Conservation (phyloP, 352 stramenopile species). For the Globisporangium irregulare region DNA sequence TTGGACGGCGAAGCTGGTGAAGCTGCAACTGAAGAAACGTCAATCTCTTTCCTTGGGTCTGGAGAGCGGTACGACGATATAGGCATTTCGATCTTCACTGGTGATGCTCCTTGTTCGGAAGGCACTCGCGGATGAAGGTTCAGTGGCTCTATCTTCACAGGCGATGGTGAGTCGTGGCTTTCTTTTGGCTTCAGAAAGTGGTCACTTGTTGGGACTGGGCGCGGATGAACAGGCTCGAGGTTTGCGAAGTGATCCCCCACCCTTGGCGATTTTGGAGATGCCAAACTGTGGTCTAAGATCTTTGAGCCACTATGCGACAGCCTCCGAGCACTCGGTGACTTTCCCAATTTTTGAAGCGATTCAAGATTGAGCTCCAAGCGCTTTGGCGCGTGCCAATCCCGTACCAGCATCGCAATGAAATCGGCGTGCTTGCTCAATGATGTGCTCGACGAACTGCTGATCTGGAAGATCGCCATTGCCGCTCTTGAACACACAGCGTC, state of each 20-base stretch:
- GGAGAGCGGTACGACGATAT: neutral
- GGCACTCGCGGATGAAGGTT: constrained; percentile 12
- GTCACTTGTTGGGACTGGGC: constrained; percentile 13
- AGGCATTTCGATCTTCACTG: constrained; percentile 12
- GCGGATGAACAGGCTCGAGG: constrained; percentile 16
- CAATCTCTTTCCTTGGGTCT: neutral
- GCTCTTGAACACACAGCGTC: constrained; percentile 48
- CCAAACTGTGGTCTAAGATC: constrained; percentile 8
- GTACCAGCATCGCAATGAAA: constrained; percentile 40
- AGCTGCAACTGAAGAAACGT: neutral
- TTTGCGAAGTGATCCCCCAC: constrained; percentile 2
- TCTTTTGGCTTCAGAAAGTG: constrained; percentile 27
- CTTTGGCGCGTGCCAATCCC: constrained; percentile 58
- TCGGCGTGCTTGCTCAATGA: constrained; percentile 29
- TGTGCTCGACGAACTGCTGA: constrained; percentile 20
- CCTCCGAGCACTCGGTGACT: constrained; percentile 12
- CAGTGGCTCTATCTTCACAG: constrained; percentile 37
- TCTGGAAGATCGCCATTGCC: constrained; percentile 68
- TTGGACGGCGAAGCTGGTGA: constrained; percentile 8
- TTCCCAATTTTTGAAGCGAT: constrained; percentile 50
- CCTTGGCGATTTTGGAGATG: constrained; percentile 5
- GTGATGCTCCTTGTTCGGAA: constrained; percentile 10
- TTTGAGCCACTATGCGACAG: constrained; percentile 13
- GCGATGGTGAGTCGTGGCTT: constrained; percentile 18
- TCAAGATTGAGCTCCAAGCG: constrained; percentile 72